These are phyloP conservation scores for Delphinella strobiligena DNA, from an alignment of 2,329 filamentous ascomycete genomes.

Conservation along the genomic window DNA sequence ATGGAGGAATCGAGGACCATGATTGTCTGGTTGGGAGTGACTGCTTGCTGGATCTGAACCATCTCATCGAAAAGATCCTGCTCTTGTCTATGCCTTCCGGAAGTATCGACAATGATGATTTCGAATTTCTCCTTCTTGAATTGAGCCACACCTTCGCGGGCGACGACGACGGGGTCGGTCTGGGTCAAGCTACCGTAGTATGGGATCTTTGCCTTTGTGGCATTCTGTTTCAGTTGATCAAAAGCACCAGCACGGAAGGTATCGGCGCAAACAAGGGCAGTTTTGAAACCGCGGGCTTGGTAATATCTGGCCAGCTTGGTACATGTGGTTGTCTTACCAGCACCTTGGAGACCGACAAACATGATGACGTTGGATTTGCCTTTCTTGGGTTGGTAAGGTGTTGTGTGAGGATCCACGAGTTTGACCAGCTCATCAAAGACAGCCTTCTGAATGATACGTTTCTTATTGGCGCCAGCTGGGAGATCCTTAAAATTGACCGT, in stretches of 20 bases:
- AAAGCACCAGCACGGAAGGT: constrained; percentile 98
- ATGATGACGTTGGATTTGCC: constrained; percentile 95
- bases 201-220: constrained; percentile 95
- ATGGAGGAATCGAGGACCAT: constrained; percentile 97
- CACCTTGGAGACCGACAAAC: constrained; percentile 97
- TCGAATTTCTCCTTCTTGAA: constrained; percentile 99
- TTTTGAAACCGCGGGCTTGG: constrained; percentile 81
- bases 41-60: constrained; percentile 86
- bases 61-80: constrained; percentile 93
- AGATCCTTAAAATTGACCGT: constrained; percentile 93
- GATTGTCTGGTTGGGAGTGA: constrained; percentile 90
- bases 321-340: constrained; percentile 95
- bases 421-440: constrained; percentile 95
- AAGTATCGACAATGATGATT: constrained; percentile 97
- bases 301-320: constrained; percentile 95
- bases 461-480: constrained; percentile 89
- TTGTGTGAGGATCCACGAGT: constrained; percentile 88
- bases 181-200: constrained; percentile 96
- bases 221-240: constrained; percentile 97
- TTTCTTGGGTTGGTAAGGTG: constrained; percentile 94
- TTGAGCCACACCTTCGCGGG: constrained; percentile 90
- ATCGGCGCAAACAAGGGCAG: constrained; percentile 91
- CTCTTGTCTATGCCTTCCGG: constrained; percentile 88
- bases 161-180: constrained; percentile 87
- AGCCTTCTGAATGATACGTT: constrained; percentile 92